These are phyloP conservation scores for Leccinum pachyderme DNA, from an alignment of 1,284 basidiomycete species.

Conservation along the genomic window DNA sequence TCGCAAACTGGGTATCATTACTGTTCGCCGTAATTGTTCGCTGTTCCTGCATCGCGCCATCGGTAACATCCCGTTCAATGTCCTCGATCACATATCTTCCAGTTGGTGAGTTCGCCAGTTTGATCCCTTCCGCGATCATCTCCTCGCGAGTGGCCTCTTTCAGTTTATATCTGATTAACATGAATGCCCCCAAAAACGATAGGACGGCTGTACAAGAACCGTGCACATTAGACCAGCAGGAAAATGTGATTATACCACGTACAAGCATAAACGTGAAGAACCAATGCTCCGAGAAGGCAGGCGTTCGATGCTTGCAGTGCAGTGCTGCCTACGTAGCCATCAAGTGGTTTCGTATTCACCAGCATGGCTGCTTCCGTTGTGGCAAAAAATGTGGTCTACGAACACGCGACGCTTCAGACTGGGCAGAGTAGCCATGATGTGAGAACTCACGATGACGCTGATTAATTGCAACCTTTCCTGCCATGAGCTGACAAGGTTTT, in stretches of 20 bases:
- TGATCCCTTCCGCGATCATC: constrained; percentile 29
- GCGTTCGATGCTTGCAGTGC: constrained; percentile 44
- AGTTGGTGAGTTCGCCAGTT: constrained; percentile 22
- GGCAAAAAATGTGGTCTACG: constrained; percentile 62
- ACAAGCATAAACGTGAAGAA: constrained; percentile 56
- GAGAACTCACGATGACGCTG: constrained; percentile 49
- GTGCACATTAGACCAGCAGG: background rate
- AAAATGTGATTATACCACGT: constrained; percentile 14
- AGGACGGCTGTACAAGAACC: constrained; percentile 43
- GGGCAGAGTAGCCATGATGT: background rate
- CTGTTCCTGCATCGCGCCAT: background rate
- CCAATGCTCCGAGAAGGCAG: constrained; percentile 47
- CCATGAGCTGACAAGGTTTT: constrained; percentile 55
- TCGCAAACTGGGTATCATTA: background rate
- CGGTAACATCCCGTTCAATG: constrained; percentile 11
- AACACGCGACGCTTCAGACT: background rate
- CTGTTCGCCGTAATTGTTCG: background rate
- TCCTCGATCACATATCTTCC: constrained; percentile 7
- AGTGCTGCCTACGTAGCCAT: background rate
- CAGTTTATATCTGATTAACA: constrained; percentile 54
- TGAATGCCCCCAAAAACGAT: constrained; percentile 57
- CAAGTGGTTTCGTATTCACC: constrained; percentile 39
- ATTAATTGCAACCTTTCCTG: constrained; percentile 60
- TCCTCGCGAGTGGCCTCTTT: constrained; percentile 48
- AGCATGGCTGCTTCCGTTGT: constrained; percentile 53